A percentile compares a stretch with the other conserved stretches of the same genome.
Evolutionary conservation across 2,329 filamentous ascomycete species (phyloP).

Genomic region (Paradendryphiella salina): DNA sequence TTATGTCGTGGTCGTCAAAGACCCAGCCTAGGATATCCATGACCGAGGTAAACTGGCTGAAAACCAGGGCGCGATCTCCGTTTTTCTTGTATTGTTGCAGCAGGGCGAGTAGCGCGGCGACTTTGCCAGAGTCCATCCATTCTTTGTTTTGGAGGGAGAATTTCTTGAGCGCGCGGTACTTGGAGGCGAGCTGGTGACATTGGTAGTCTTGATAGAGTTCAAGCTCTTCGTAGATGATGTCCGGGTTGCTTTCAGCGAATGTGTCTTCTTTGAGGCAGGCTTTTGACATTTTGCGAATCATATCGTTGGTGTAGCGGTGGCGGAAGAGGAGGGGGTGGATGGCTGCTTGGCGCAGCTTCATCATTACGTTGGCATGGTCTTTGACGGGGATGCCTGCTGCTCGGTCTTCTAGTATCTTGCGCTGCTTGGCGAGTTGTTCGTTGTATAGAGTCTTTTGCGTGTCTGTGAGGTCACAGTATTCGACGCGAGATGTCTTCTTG

Average conservation of each 20-base stretch:
- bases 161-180: slow-evolving; percentile 57
- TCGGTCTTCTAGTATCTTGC: slow-evolving; percentile 63
- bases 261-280: slow-evolving; percentile 72
- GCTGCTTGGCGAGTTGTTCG: slow-evolving; percentile 65
- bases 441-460: slow-evolving; percentile 75
- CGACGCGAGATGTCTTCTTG: slow-evolving; percentile 73
- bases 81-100: slow-evolving; percentile 73
- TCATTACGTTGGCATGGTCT: slow-evolving; percentile 64
- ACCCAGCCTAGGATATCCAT: slow-evolving; percentile 89
- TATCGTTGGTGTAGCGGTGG: slow-evolving; percentile 74
- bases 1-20: slow-evolving; percentile 70
- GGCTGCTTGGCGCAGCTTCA: slow-evolving; percentile 88
- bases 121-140: slow-evolving; percentile 80
- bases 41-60: slow-evolving; percentile 89
- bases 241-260: slow-evolving; percentile 55
- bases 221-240: slow-evolving; percentile 60
- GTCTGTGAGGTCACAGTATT: slow-evolving; percentile 77
- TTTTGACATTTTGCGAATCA: slow-evolving; percentile 74
- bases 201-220: slow-evolving; percentile 63
- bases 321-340: slow-evolving; percentile 90
- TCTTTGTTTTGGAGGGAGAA: slow-evolving; percentile 63
- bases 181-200: slow-evolving; percentile 60
- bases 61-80: slow-evolving; percentile 85
- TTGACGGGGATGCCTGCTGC: slow-evolving; percentile 59
- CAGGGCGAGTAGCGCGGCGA: slow-evolving; percentile 76